Base-by-base conservation (phyloP, 2,329 filamentous ascomycete genomes). In the Colletotrichum spinosum region DNA sequence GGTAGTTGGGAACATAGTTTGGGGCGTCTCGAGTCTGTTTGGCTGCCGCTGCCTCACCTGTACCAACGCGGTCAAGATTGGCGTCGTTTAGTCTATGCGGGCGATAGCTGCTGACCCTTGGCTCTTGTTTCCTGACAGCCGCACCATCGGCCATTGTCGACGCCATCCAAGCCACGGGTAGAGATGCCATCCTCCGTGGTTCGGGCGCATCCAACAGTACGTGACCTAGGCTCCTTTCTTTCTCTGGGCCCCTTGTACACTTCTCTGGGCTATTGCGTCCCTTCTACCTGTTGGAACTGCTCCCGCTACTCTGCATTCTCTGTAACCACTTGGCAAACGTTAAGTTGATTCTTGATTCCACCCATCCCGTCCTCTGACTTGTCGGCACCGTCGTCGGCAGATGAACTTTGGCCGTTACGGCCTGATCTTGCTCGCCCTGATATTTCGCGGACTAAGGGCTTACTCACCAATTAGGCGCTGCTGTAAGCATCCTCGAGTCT, bases 401-500 rank as follows among this genome's bases (percentile, higher is more conserved):
- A 57, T 45, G 59, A 25, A 42, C 12, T 39, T 13, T 17, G 9
- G 37, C 48, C 39, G 45, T 15, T 41, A 34, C 34, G 25, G 25
- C 51, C 34, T 55, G 52, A 35, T 56, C 57, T 56, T 41, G 57
- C 52, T 48, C 35, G 41, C 12, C 39, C 34, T 46, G 6, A 11
- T 9, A 55, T 5, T 46, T 42, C 8, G 46, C 25, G 25, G 17
- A 51, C 38, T 38, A 46, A 41, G 41, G 37, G 57, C 62, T 62
- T 50, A 62, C 57, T 65, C 58, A 51, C 38, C 12, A 35, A 46
- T 25, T 70, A 88, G 91, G 88, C 75, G 92, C 94, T 37, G 93
- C 95, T 49, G 96, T 99, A 48, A 97, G 94, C 79, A 98, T 99
- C 74, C 88, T 99, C 67, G 96, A 99, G 83, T 97, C 93, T 61